Evolutionary conservation across 2,329 filamentous ascomycete species (phyloP).

Genomic region (Pleurostoma richardsiae): DNA sequence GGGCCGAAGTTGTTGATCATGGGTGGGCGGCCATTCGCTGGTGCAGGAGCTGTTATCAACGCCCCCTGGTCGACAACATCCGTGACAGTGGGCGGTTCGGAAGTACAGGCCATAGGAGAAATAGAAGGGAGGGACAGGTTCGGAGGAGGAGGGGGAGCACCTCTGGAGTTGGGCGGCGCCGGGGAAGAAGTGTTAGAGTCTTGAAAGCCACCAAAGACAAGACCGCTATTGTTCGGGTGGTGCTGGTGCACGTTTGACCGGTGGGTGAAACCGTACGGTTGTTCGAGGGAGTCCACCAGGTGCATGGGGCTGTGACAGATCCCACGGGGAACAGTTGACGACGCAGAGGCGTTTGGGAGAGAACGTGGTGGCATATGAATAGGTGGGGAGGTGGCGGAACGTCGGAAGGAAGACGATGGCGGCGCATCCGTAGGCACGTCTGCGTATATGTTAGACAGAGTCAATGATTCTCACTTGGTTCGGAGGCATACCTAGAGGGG

Average conservation of each 20-base stretch:
- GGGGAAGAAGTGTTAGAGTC: conserved; percentile 56
- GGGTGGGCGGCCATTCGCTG: conserved; percentile 26
- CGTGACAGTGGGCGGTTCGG: conserved; percentile 12
- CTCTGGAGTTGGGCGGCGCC: conserved; percentile 41
- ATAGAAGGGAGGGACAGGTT: conserved; percentile 8
- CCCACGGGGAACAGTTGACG: background rate
- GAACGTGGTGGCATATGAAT: background rate
- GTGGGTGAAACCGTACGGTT: conserved; percentile 17
- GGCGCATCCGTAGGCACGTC: background rate
- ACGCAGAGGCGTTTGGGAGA: background rate
- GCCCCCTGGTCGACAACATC: conserved; percentile 32
- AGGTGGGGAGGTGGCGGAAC: background rate
- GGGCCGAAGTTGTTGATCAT: conserved; percentile 39
- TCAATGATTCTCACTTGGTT: too few relatives aligned
- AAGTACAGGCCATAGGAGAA: conserved; percentile 6
- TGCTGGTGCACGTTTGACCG: conserved; percentile 39
- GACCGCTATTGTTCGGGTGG: conserved; percentile 49
- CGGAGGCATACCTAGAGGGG: too few relatives aligned
- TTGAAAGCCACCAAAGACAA: conserved; percentile 51
- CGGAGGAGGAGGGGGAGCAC: conserved; percentile 40
- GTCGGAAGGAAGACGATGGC: background rate
- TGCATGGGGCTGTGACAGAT: conserved; percentile 4
- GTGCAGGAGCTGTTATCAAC: conserved; percentile 21
- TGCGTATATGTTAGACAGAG: too few relatives aligned
- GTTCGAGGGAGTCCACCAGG: conserved; percentile 7